Base-by-base conservation (phyloP, 306 rosid species). In the Alnus glutinosa region DNA sequence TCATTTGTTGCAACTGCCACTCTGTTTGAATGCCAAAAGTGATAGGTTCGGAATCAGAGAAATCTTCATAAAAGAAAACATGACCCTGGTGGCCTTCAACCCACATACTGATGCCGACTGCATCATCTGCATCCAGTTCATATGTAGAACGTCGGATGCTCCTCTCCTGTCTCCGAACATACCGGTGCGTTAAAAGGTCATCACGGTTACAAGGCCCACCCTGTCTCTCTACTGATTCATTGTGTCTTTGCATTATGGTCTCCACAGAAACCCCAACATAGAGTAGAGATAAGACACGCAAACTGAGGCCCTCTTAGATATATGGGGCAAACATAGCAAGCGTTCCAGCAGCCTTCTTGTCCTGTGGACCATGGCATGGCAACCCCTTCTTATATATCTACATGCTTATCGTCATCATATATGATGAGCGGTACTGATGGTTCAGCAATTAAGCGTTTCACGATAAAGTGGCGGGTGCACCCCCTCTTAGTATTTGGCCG, bases 1-100 rank as follows among this genome's bases (percentile, higher is more conserved):
- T 94, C 98, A 92, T 88, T 80, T 92, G 98, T 64, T 92, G 98
- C 87, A 94, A 88, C 62, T 92, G 97, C 98, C 97, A 92, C 80
- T 92, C 97, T 44, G 97, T 92, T 85, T 94, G 98, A 87, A 94
- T 92, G 63, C 98, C 97, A 83, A 94, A 70, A 49, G 87, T 84
- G 78, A 91, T 89, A 75, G 97, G 90, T 66, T 87, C 81, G 0
- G 93, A 87, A 81, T 92, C 98, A 66, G 93, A 89, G 84, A 91
- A 89, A 84, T 92, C 95, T 78, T 92, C 91, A 75, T 75, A 88
- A 81, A 88, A 92, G 91, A 92, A 94, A 81, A 94, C 88, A 77
- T 75, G 81, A 74, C 70, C 87, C 75, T 80, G 96, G 87, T 92
- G 96, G 87, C 80, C 88, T 86, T 90, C 98, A 78, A 90, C 96